Evolutionary conservation across 1,284 basidiomycete species (phyloP), one percentile per base, ranked within the genome.

Genomic region (Anthracocystis panici-leucophaei): DNA sequence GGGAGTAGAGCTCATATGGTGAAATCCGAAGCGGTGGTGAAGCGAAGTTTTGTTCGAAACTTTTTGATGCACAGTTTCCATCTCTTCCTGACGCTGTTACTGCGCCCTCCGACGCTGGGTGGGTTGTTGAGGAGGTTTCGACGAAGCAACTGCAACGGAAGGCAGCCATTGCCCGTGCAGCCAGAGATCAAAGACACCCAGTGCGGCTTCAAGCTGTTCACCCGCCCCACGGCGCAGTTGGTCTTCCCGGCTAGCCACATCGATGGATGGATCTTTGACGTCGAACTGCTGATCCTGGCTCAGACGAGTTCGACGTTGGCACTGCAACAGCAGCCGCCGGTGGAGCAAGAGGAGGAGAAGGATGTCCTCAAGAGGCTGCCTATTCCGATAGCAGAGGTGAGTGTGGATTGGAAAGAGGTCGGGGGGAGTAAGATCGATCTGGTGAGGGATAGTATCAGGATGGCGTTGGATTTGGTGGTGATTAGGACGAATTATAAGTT

Each of bases 1-100:
- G 95, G 95, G 5, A 94, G 93, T 77, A 87, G 95, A 16, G 95
- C 95, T 5, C 95, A 97, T 86, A 88, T 97, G 62, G 94, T 97
- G 54, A 91, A 90, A 76, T 93, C 92, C 0, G 93, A 93, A 48
- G 94, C 92, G 5, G 95, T 97, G n/a, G 95, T 97, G 52, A 94
- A 95, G 88, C 91, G 94, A 20, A 95, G 93, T 3, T 82, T 92
- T 35, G 84, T 97, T 20, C 91, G 95, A 23, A 97, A 97, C 82
- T 87, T 95, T 57, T 90, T 97, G 69, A 97, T 97, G 95, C 92
- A 95, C 80, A 91, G 90, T 12, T 90, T 97, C 68, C 95, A 97
- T 85, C 90, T 82, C 23, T 65, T 79, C 51, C 70, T 82, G 27
- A 61, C 68, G 14, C 38, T 83, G 12, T 73, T 82, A 12, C 63